Evolutionary conservation across 2,329 filamentous ascomycete species (phyloP).

Genomic region (Teratosphaeriaceae sp.): DNA sequence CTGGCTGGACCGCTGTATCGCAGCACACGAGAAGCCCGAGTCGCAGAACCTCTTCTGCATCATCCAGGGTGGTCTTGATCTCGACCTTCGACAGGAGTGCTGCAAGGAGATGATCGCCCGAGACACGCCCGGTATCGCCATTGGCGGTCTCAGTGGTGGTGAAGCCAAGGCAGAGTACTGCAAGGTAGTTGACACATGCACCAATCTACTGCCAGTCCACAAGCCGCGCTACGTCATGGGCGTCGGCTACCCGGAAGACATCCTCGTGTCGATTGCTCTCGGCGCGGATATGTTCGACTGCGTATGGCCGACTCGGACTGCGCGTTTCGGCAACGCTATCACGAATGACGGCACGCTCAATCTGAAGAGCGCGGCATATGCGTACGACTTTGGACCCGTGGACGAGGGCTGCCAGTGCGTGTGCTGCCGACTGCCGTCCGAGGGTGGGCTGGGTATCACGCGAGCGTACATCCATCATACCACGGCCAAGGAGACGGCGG

Average conservation of each 20-base stretch:
- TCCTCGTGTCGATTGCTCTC: slow-evolving; percentile 86
- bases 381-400: slow-evolving; percentile 74
- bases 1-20: slow-evolving; percentile 93
- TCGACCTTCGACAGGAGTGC: slow-evolving; percentile 78
- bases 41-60: slow-evolving; percentile 96
- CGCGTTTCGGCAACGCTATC: slow-evolving; percentile 90
- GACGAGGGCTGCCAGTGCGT: slow-evolving; percentile 76
- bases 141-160: slow-evolving; percentile 88
- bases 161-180: slow-evolving; percentile 94
- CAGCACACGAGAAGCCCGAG: slow-evolving; percentile 75
- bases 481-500: slow-evolving; percentile 87
- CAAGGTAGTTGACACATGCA: slow-evolving; percentile 76
- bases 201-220: slow-evolving; percentile 71
- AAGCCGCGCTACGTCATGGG: slow-evolving; percentile 99
- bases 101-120: slow-evolving; percentile 80
- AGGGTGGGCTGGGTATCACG: slow-evolving; percentile 71
- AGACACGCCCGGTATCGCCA: slow-evolving; percentile 92
- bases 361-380: slow-evolving; percentile 67
- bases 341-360: slow-evolving; percentile 78
- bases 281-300: slow-evolving; percentile 99
- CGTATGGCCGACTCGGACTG: slow-evolving; percentile 95
- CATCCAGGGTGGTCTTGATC: slow-evolving; percentile 89
- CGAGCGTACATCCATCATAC: slow-evolving; percentile 88
- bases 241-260: slow-evolving; percentile 90
- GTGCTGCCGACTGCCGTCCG: slow-evolving; percentile 61